Evolutionary conservation across 1,284 basidiomycete species (phyloP).

Genomic region (Athelia psychrophila): DNA sequence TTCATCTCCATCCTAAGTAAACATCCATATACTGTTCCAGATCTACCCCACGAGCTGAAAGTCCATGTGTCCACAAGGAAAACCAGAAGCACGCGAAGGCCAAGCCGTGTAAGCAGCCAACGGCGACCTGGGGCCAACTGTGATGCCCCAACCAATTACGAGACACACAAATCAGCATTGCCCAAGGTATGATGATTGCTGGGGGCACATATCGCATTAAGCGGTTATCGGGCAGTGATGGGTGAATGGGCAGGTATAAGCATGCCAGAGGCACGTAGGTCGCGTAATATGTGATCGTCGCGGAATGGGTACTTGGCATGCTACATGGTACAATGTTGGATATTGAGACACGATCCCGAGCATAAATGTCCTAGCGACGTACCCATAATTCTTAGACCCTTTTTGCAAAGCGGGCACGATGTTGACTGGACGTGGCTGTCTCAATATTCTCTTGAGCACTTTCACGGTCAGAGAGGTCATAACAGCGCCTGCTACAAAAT

Average conservation of each 20-base stretch:
- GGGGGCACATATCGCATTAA: slow-evolving; percentile 39
- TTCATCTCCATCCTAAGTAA: neutral
- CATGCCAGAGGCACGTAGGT: slow-evolving; percentile 65
- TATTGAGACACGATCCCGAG: slow-evolving; percentile 7
- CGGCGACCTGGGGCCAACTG: slow-evolving; percentile 70
- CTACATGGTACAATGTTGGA: slow-evolving; percentile 42
- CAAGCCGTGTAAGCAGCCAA: slow-evolving; percentile 61
- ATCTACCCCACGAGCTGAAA: slow-evolving; percentile 27
- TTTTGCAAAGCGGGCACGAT: slow-evolving; percentile 37
- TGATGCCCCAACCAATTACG: slow-evolving; percentile 83
- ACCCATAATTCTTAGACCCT: slow-evolving; percentile 69
- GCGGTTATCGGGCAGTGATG: slow-evolving; percentile 36
- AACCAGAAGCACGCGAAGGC: slow-evolving; percentile 62
- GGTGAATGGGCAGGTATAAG: slow-evolving; percentile 47
- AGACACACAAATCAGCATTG: slow-evolving; percentile 56
- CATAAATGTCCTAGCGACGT: slow-evolving; percentile 18
- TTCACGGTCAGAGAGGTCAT: slow-evolving; percentile 66
- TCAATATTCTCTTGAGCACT: slow-evolving; percentile 61
- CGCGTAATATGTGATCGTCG: slow-evolving; percentile 70
- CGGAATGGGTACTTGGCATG: slow-evolving; percentile 90
- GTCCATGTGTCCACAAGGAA: slow-evolving; percentile 46
- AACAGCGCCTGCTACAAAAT: slow-evolving; percentile 66
- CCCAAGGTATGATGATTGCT: slow-evolving; percentile 52
- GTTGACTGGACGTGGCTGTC: slow-evolving; percentile 67
- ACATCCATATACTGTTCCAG: neutral